Percentiles rank a stretch among this genome's conserved stretches.
Conservation (phyloP, 2,329 filamentous ascomycete species). For the Pseudopithomyces maydicus region DNA sequence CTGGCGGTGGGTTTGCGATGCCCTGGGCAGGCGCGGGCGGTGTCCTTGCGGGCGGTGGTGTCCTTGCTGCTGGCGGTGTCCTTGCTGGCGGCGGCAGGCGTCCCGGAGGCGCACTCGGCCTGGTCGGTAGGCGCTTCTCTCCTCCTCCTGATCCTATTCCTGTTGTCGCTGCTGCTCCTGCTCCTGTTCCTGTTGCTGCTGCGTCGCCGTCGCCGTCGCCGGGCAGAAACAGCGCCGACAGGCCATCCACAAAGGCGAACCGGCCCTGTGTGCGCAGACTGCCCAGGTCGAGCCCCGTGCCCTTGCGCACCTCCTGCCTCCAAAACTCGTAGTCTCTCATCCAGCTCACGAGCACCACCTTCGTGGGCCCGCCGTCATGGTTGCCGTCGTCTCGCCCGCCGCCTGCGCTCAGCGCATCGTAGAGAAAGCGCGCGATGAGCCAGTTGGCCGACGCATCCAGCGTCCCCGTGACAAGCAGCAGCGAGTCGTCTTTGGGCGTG, state of each 20-base stretch:
- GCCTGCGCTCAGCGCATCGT: constrained; percentile 48
- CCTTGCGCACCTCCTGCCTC: constrained; percentile 70
- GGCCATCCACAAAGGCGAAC: constrained; percentile 77
- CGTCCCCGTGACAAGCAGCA: constrained; percentile 71
- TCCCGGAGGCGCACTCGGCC: too few species aligned
- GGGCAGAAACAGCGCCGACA: constrained; percentile 62
- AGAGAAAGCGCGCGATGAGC: constrained; percentile 59
- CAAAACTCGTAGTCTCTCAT: constrained; percentile 79
- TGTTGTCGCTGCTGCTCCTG: background rate
- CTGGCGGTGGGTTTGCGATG: constrained; percentile 1
- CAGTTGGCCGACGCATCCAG: constrained; percentile 59
- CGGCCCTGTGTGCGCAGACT: constrained; percentile 60
- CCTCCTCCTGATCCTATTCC: constrained; percentile 1
- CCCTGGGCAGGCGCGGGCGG: constrained; percentile 12
- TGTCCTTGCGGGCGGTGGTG: constrained; percentile 24
- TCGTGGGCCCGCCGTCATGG: constrained; percentile 23
- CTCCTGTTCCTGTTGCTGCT: too few species aligned
- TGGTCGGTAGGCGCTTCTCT: background rate
- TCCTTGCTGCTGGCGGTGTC: constrained; percentile 16
- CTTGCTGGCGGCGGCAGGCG: constrained; percentile 19
- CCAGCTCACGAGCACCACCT: constrained; percentile 80
- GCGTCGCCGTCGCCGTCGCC: background rate
- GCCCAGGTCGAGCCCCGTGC: constrained; percentile 75
- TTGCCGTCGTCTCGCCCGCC: constrained; percentile 23
- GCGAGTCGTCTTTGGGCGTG: constrained; percentile 62